Percentiles rank a stretch among this genome's conserved stretches.
These are phyloP conservation scores for Cryptosporidium parvum DNA, from an alignment of 169 alveolate genomes.

Conservation along the genomic window DNA sequence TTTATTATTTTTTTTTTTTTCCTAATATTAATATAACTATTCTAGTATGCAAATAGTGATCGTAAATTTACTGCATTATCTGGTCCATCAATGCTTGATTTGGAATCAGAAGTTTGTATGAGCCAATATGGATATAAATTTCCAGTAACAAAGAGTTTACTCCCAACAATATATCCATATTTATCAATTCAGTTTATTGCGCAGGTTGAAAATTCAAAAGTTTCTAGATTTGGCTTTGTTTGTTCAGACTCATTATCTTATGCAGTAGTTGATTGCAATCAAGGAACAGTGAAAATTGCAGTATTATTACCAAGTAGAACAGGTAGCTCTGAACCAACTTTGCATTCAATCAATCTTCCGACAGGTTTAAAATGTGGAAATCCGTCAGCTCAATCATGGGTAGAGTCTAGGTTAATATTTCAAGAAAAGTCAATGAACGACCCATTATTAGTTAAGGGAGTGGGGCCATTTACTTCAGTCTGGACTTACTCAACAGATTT, in stretches of 20 bases:
- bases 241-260: slow-evolving; percentile 67
- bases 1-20: neutral
- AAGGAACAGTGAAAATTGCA: slow-evolving; percentile 43
- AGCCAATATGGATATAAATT: slow-evolving; percentile 45
- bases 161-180: slow-evolving; percentile 72
- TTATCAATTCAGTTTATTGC: slow-evolving; percentile 70
- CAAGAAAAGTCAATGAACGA: slow-evolving; percentile 55
- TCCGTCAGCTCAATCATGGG: slow-evolving; percentile 68
- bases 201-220: slow-evolving; percentile 56
- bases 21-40: neutral
- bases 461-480: slow-evolving; percentile 65
- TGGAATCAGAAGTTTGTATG: slow-evolving; percentile 26
- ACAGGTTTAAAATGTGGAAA: slow-evolving; percentile 73
- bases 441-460: slow-evolving; percentile 51
- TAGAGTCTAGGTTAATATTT: slow-evolving; percentile 57
- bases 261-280: slow-evolving; percentile 66
- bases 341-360: slow-evolving; percentile 59
- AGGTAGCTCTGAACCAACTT: slow-evolving; percentile 10
- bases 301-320: slow-evolving; percentile 39
- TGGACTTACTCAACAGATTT: slow-evolving; percentile 74
- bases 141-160: slow-evolving; percentile 48
- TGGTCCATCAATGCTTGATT: slow-evolving; percentile 63
- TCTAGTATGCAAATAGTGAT: slow-evolving; percentile 40
- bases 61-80: slow-evolving; percentile 66
- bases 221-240: slow-evolving; percentile 63